Conservation (phyloP, 2,329 filamentous ascomycete species). For the Coleophoma eucalyptorum region DNA sequence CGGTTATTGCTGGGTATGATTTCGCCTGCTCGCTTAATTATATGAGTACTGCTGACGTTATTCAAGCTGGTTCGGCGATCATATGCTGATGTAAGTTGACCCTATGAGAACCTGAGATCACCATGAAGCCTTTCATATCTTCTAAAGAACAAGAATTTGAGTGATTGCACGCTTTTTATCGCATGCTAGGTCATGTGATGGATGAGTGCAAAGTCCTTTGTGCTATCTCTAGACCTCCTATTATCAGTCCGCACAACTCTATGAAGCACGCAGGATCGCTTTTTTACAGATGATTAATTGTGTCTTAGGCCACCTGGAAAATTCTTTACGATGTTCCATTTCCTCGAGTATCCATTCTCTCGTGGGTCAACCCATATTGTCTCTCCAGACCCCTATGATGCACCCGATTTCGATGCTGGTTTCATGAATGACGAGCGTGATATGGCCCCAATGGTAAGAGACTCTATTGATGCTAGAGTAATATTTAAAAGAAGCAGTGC, state of each 20-base stretch:
- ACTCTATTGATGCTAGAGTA: too few relatives aligned
- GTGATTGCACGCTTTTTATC: too few relatives aligned
- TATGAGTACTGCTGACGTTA: too few relatives aligned
- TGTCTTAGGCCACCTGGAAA: constrained; percentile 63
- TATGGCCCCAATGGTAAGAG: constrained; percentile 68
- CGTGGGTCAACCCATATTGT: constrained; percentile 68
- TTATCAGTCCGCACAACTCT: too few relatives aligned
- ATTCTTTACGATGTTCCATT: constrained; percentile 79
- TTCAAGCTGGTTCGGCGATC: constrained; percentile 49
- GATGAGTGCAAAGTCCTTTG: too few relatives aligned
- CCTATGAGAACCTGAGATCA: not conserved
- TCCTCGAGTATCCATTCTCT: constrained; percentile 67
- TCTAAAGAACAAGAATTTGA: too few relatives aligned
- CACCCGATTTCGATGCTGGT: constrained; percentile 73
- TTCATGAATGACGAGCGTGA: constrained; percentile 86
- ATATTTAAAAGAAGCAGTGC: too few relatives aligned
- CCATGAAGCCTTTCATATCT: too few relatives aligned
- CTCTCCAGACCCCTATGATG: constrained; percentile 68
- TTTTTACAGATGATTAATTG: constrained; percentile 17
- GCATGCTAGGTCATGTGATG: too few relatives aligned
- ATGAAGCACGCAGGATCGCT: not conserved
- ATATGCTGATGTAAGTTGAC: constrained; percentile 49
- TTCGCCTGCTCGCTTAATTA: not conserved
- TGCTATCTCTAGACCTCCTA: too few relatives aligned
- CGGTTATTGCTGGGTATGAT: constrained; percentile 60